Conservation (phyloP, 2,329 filamentous ascomycete species). For the Cryphonectria japonica region DNA sequence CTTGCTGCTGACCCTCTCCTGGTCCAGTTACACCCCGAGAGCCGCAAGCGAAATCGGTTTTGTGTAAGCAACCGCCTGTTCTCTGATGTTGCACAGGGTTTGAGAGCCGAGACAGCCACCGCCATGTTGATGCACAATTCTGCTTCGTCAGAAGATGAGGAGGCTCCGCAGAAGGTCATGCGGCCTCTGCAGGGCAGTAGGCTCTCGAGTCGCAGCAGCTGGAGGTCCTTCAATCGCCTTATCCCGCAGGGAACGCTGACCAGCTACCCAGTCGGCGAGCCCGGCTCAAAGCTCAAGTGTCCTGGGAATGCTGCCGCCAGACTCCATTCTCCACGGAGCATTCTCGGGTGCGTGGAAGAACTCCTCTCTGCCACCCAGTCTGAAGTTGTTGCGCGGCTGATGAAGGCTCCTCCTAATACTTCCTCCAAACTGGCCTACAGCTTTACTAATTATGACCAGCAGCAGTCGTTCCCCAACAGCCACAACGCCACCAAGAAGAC, state of each 20-base stretch:
- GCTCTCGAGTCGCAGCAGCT: not conserved
- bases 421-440: slow-evolving; percentile 3
- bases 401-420: not conserved
- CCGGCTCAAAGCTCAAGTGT: not conserved
- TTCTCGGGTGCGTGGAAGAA: not conserved
- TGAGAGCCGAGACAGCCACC: not conserved
- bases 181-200: not conserved
- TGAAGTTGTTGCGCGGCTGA: not conserved
- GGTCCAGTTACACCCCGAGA: slow-evolving; percentile 1
- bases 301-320: not conserved
- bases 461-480: not conserved
- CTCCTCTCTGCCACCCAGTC: not conserved
- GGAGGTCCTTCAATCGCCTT: not conserved
- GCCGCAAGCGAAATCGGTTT: not conserved
- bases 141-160: not conserved
- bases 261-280: not conserved
- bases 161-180: not conserved
- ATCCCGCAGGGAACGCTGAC: not conserved
- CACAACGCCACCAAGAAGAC: not conserved
- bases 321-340: not conserved
- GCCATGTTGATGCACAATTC: not conserved
- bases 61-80: slow-evolving; percentile 3
- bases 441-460: not conserved
- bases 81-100: slow-evolving; percentile 6
- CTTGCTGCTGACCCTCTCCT: slow-evolving; percentile 5